Evolutionary conservation across 768 basidiomycete species (phyloP), one percentile per base, ranked within the genome.

Genomic region (Kwoniella heveanensis): DNA sequence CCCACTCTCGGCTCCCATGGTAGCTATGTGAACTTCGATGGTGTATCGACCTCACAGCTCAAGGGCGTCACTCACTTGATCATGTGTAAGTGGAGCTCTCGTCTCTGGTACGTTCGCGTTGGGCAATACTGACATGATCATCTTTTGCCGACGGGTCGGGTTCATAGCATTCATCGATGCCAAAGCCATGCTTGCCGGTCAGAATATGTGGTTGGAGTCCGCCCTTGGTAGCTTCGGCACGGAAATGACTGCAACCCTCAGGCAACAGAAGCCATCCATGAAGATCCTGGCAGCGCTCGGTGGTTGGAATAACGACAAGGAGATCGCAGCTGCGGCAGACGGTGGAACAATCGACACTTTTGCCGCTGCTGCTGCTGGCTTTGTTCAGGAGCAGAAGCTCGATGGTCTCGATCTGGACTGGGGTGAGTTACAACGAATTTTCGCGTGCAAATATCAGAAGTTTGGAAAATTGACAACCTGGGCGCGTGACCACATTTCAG

Each of bases 281-380:
- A 73, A 70, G 52, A 68, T 73, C 46, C 65, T 64, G 56, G 71
- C 63, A 12, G 68, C 68, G 4, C 27, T 70, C 9, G 71, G 71
- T 17, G 71, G 71, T 8, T 73, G 71, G 71, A 56, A 32, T 3
- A 63, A 71, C 37, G 60, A 58, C 8, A 55, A 55, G 56, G 26
- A 53, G 7, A 47, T 57, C 44, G 54, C 50, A 22, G 54, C 59
- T 8, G 60, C 60, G 8, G 64, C 37, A 1, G 27, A 37, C 25
- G 57, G 51, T 10, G 44, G 44, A 2, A 25, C 36, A 12, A 52
- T 56, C 30, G 62, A 29, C 19, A 58, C 47, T 3, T 65, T 73
- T 29, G 61, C 57, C 1, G 24, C 37, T 5, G 44, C 54, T 17
- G 54, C 60, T 36, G 57, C 49, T 15, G 54, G 49, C 13, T 65